Evolutionary conservation across 1,284 basidiomycete species (phyloP).

Genomic region (Irpex sp.): DNA sequence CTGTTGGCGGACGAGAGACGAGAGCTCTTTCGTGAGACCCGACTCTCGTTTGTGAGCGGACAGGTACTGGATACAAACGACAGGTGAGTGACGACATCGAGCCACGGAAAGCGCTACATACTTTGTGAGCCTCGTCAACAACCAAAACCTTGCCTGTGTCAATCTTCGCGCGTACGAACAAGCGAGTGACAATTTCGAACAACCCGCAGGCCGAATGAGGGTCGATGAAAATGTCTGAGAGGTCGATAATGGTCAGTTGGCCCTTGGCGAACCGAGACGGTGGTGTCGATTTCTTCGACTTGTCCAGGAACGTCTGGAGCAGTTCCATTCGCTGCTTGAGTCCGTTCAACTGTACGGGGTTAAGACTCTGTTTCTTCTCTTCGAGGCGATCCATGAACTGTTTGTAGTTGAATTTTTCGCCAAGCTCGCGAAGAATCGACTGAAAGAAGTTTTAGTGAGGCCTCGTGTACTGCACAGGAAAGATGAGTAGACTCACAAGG

Average conservation of each 20-base stretch:
- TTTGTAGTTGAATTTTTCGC: slow-evolving; percentile 41
- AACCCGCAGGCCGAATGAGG: slow-evolving; percentile 59
- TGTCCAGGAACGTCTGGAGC: slow-evolving; percentile 46
- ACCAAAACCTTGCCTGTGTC: slow-evolving; percentile 66
- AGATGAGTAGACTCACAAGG: slow-evolving; percentile 36
- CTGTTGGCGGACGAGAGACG: slow-evolving; percentile 63
- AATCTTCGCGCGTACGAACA: slow-evolving; percentile 62
- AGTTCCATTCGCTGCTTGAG: slow-evolving; percentile 58
- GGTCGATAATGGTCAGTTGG: slow-evolving; percentile 58
- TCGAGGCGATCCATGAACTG: slow-evolving; percentile 48
- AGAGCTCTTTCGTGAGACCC: slow-evolving; percentile 54
- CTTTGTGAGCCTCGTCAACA: slow-evolving; percentile 75
- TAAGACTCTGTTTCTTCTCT: slow-evolving; percentile 45
- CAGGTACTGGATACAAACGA: slow-evolving; percentile 45
- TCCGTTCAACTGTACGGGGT: slow-evolving; percentile 45
- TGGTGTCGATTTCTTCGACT: slow-evolving; percentile 7
- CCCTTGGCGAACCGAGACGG: slow-evolving; percentile 44
- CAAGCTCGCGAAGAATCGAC: slow-evolving; percentile 43
- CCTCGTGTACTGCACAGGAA: slow-evolving; percentile 19
- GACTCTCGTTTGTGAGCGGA: slow-evolving; percentile 38
- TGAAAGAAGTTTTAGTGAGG: slow-evolving; percentile 21
- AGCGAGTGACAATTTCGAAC: slow-evolving; percentile 63
- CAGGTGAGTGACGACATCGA: neutral
- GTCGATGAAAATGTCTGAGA: slow-evolving; percentile 73
- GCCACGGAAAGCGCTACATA: slow-evolving; percentile 21